Base-by-base conservation (phyloP, 495 filamentous ascomycete genomes). In the Friedmanniomyces simplex region DNA sequence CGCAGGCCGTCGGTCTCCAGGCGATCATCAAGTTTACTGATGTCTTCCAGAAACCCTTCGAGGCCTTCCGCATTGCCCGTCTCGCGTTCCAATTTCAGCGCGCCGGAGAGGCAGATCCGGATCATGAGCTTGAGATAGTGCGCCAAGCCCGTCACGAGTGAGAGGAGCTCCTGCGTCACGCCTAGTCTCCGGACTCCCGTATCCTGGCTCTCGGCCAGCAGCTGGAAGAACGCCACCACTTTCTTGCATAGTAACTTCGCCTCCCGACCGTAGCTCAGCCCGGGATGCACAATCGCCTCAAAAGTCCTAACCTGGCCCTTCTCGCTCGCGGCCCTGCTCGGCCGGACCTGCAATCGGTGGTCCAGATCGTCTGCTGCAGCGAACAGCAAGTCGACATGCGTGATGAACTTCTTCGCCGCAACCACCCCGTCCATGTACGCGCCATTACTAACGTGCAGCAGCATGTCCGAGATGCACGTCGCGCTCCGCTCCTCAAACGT, bases 51-150 rank as follows among this genome's bases (percentile, higher is more conserved):
- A 68, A 99, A 96, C 24, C 78, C 71, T 60, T 84, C 79, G 14
- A 99, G 73, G 18, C 87, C 91, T 52, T 89, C 82, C 2, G 82
- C 70, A 37, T 77, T 85, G 36, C 79, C 75, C 58, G 82, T 82
- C 61, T 96, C 90, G 45, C 88, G 83, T 71, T 99, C 94, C 39
- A 96, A 80, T 68, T 86, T 91, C 37, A 99, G 76, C 12, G 93
- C 82, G 43, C 94, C 94, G 67, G 97, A 94, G 8, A 99, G 78
- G 64, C 91, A 94, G 57, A 97, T 99, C 20, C 94, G 83, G 61
- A 99, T 97, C 48, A 99, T 80, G 50, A 99, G 87, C 69, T 99
- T 99, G 21, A 99, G 80, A 66, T 99, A 99, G 72, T 99, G 94
- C 16, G 94, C 94, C 30, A 99, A 82, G 21, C 94, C 91, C 13